Conservation (phyloP, 108 stramenopile genomes). For the Cyclostephanos invisitatus region DNA sequence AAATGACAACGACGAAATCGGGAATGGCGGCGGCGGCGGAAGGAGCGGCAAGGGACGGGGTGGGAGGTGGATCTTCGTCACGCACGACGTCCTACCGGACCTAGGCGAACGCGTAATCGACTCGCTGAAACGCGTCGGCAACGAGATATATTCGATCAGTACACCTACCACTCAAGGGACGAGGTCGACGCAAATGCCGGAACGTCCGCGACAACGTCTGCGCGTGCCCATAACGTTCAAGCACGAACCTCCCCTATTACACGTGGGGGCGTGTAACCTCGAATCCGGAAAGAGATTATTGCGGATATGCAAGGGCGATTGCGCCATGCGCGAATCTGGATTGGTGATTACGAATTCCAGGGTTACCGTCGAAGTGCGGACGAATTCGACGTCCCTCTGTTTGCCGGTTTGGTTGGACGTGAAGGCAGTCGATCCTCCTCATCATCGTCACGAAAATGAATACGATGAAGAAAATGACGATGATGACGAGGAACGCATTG, state of each 20-base stretch:
- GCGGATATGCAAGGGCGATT: slow-evolving; percentile 55
- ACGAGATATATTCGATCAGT: not conserved
- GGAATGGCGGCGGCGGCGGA: not conserved
- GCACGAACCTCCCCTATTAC: slow-evolving; percentile 81
- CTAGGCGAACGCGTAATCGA: slow-evolving; percentile 36
- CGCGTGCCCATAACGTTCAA: slow-evolving; percentile 54
- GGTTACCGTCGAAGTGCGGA: slow-evolving; percentile 69
- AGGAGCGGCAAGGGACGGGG: slow-evolving; percentile 69
- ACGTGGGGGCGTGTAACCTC: slow-evolving; percentile 71
- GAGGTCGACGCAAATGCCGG: no score
- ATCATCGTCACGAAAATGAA: not conserved
- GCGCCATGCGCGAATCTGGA: slow-evolving; percentile 86
- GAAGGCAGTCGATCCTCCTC: slow-evolving; percentile 24
- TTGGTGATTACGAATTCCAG: slow-evolving; percentile 64
- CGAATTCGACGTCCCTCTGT: slow-evolving; percentile 61
- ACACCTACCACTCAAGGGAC: no score
- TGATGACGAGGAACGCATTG: not conserved
- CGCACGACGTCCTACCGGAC: slow-evolving; percentile 60
- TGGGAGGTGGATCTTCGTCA: slow-evolving; percentile 74
- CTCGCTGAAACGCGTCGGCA: slow-evolving; percentile 32
- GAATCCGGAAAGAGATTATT: slow-evolving; percentile 58
- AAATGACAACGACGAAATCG: not conserved
- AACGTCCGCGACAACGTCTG: not conserved
- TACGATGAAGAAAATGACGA: slow-evolving; percentile 15
- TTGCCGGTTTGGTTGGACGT: slow-evolving; percentile 51